A percentile compares a stretch with the other conserved stretches of the same genome.
These are phyloP conservation scores for Umbelopsis ramanniana DNA, from an alignment of 192 early-diverging fungal species.

Conservation along the genomic window DNA sequence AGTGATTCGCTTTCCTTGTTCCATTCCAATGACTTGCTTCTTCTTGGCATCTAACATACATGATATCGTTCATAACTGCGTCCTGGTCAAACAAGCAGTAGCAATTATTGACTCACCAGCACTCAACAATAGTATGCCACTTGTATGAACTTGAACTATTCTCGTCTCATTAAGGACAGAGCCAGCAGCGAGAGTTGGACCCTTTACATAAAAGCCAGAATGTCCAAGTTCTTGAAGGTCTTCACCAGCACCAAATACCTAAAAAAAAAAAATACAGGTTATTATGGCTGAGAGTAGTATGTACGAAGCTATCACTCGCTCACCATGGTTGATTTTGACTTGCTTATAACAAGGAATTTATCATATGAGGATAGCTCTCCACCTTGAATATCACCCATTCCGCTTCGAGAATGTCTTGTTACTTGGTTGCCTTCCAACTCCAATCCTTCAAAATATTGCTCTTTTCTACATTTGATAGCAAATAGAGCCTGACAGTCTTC, in stretches of 20 bases:
- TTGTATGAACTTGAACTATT: constrained; percentile 84
- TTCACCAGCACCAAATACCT: constrained; percentile 83
- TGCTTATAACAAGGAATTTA: constrained; percentile 68
- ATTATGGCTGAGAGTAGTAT: not conserved
- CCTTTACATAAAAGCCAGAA: constrained; percentile 73
- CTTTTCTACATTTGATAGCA: constrained; percentile 66
- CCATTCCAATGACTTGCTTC: constrained; percentile 55
- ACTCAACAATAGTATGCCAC: constrained; percentile 75
- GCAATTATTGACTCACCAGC: constrained; percentile 45
- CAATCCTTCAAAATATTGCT: constrained; percentile 48
- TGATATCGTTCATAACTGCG: too few species aligned
- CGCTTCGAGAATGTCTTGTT: constrained; percentile 1
- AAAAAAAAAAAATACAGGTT: constrained; percentile 16
- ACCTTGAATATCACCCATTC: not conserved
- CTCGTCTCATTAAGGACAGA: constrained; percentile 69
- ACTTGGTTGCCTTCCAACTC: constrained; percentile 38
- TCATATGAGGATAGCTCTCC: constrained; percentile 47
- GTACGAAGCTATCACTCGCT: not conserved
- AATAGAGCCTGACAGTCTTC: constrained; percentile 67
- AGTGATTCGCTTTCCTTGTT: constrained; percentile 59
- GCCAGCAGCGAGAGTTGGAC: constrained; percentile 79
- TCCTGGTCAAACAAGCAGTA: too few species aligned
- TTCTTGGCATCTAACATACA: constrained; percentile 51
- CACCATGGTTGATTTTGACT: constrained; percentile 66
- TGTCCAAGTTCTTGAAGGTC: constrained; percentile 81